phyloP scores from a whole-genome alignment of 2,329 filamentous ascomycete species.

The Ramichloridium luteum region DNA sequence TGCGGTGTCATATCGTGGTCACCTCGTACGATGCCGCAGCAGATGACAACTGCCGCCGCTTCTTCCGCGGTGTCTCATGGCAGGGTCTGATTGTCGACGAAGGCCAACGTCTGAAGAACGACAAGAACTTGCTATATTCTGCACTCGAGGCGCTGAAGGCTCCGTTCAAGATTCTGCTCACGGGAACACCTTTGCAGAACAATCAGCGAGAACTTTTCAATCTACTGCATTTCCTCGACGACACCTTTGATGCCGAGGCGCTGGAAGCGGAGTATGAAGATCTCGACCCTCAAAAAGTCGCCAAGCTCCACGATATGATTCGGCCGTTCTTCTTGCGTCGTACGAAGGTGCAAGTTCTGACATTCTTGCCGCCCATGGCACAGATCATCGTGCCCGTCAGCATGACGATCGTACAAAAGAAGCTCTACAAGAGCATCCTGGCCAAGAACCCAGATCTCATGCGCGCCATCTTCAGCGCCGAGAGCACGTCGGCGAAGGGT shows the following conservation, averaged over 20 bases:
- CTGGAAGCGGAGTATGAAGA: slow-evolving; percentile 65
- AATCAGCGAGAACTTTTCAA: slow-evolving; percentile 94
- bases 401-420: slow-evolving; percentile 88
- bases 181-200: slow-evolving; percentile 84
- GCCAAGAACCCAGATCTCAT: slow-evolving; percentile 83
- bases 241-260: slow-evolving; percentile 52
- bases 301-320: slow-evolving; percentile 70
- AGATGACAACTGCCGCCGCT: slow-evolving; percentile 53
- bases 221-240: slow-evolving; percentile 85
- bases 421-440: slow-evolving; percentile 85
- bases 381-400: slow-evolving; percentile 94
- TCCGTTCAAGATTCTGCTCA: slow-evolving; percentile 75
- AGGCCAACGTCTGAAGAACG: slow-evolving; percentile 89
- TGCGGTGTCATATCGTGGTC: slow-evolving; percentile 83
- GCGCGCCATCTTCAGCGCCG: slow-evolving; percentile 66
- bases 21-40: slow-evolving; percentile 87
- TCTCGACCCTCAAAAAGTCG: slow-evolving; percentile 73
- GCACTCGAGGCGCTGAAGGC: slow-evolving; percentile 61
- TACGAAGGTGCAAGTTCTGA: slow-evolving; percentile 82
- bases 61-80: slow-evolving; percentile 67
- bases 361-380: slow-evolving; percentile 82
- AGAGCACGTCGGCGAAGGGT: slow-evolving; percentile 36
- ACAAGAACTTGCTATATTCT: slow-evolving; percentile 68
- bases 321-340: slow-evolving; percentile 59
- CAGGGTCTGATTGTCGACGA: slow-evolving; percentile 84